Evolutionary conservation across 1,284 basidiomycete species (phyloP).

Genomic region (Irpex sp.): DNA sequence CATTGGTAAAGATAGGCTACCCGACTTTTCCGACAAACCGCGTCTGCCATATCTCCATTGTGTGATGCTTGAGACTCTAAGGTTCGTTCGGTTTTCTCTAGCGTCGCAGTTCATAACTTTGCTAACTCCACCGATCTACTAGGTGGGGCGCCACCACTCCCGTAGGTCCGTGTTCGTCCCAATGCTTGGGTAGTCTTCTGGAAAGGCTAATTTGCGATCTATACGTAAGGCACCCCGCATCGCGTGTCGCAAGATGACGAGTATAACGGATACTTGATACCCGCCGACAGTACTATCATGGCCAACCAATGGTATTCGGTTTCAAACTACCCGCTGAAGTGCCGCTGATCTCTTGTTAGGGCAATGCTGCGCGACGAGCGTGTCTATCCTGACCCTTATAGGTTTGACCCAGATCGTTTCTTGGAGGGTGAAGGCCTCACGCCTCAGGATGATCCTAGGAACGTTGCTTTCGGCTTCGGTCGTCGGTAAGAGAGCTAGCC

Average conservation of each 20-base stretch:
- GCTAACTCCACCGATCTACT: too few species aligned
- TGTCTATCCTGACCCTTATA: not conserved
- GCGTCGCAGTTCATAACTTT: too few species aligned
- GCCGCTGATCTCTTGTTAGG: not conserved
- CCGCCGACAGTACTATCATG: conserved; percentile 19
- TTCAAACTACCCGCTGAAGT: not conserved
- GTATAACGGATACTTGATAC: conserved; percentile 18
- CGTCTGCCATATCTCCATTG: conserved; percentile 29
- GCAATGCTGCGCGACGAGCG: not conserved
- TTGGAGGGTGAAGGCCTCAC: not conserved
- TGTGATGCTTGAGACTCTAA: conserved; percentile 26
- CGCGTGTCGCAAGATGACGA: conserved; percentile 11
- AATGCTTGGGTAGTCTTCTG: not conserved
- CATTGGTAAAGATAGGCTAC: conserved; percentile 25
- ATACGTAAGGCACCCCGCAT: conserved; percentile 13
- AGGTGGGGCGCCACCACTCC: not conserved
- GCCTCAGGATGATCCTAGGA: not conserved
- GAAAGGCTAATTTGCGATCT: not conserved
- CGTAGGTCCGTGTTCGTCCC: not conserved
- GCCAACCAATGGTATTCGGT: conserved; percentile 11
- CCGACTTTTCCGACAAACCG: conserved; percentile 26
- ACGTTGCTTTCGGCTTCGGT: conserved; percentile 12
- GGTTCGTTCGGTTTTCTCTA: not conserved
- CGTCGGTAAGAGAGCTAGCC: not conserved
- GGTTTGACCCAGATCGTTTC: not conserved